Conservation (phyloP, 2,329 filamentous ascomycete species). For the Scedosporium apiospermum region DNA sequence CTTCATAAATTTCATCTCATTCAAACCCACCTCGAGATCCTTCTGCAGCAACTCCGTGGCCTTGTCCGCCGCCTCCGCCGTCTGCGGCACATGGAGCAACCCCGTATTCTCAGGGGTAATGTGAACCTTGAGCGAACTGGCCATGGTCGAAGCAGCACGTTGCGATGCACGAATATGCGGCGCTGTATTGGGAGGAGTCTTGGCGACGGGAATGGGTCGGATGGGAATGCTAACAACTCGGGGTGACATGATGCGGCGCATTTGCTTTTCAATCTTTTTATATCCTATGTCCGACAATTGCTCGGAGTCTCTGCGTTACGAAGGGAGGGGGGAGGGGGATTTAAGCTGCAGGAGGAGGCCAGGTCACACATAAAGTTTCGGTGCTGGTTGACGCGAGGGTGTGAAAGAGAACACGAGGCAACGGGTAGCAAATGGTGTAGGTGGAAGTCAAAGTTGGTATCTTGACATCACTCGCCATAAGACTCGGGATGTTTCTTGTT, state of each 20-base stretch:
- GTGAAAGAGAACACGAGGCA: no score
- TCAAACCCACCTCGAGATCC: constrained; percentile 51
- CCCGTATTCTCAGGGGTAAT: constrained; percentile 40
- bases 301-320: no score
- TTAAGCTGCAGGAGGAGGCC: no score
- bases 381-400: background rate
- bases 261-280: background rate
- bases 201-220: background rate
- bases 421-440: no score
- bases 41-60: constrained; percentile 62
- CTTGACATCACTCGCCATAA: background rate
- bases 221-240: background rate
- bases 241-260: background rate
- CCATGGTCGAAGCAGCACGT: constrained; percentile 22
- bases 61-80: constrained; percentile 49
- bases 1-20: background rate
- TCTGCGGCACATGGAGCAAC: constrained; percentile 36
- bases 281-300: no score
- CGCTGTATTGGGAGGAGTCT: background rate
- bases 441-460: no score
- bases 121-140: constrained; percentile 37
- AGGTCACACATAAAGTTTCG: background rate
- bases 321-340: no score
- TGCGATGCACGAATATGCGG: background rate
- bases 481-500: background rate